These are phyloP conservation scores for Edaphochlamys debaryana DNA, from an alignment of 139 green algal species.

Conservation along the genomic window DNA sequence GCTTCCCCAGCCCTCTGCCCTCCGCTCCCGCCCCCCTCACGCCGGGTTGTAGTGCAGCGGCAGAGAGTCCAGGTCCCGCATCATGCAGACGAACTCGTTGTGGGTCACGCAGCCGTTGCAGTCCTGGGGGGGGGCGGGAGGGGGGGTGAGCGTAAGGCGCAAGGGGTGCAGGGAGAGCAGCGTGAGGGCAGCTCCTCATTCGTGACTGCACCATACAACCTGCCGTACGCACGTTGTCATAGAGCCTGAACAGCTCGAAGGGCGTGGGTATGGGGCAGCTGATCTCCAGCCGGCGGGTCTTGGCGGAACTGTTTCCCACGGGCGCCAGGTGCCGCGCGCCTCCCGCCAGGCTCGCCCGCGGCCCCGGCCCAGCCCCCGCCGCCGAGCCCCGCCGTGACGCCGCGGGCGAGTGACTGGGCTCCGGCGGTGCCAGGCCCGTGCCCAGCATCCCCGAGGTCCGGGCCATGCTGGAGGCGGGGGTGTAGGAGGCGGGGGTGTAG, in stretches of 20 bases:
- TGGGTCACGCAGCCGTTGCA: constrained; percentile 19
- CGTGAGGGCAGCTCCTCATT: too few species aligned
- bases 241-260: constrained; percentile 39
- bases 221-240: constrained; percentile 11
- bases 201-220: too few species aligned
- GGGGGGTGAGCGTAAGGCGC: too few species aligned
- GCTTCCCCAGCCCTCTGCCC: background rate
- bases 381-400: background rate
- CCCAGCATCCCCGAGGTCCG: too few species aligned
- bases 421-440: background rate
- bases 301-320: too few species aligned
- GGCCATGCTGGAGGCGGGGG: background rate
- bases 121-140: background rate
- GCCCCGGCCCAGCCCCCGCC: too few species aligned
- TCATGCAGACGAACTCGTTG: constrained; percentile 25
- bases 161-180: too few species aligned
- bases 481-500: background rate
- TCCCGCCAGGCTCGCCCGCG: too few species aligned
- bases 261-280: constrained; percentile 21
- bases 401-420: background rate
- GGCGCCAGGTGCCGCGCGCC: too few species aligned
- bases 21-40: background rate
- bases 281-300: background rate
- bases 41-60: background rate
- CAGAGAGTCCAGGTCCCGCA: constrained; percentile 32